phyloP scores from a whole-genome alignment of 2,329 filamentous ascomycete genomes.

The Diaporthe ilicicola region DNA sequence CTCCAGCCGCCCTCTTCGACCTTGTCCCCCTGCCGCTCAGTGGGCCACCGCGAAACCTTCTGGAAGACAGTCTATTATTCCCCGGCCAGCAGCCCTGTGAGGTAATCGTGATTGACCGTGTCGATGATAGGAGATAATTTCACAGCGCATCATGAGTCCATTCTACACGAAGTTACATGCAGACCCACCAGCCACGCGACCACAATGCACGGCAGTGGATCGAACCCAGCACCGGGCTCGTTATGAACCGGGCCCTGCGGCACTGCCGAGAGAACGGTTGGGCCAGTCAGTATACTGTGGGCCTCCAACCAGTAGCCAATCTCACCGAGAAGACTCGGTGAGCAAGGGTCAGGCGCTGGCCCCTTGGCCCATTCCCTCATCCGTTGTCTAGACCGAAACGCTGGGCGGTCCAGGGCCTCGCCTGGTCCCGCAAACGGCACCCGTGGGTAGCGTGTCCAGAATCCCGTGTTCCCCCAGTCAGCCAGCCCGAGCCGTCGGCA shows the following conservation, averaged over 20 bases:
- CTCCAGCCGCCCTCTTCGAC: slow-evolving; percentile 12
- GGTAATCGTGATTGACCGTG: slow-evolving; percentile 7
- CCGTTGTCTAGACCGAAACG: slow-evolving; percentile 21
- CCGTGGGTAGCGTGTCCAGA: neutral
- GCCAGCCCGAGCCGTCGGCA: neutral
- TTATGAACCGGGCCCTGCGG: slow-evolving; percentile 13
- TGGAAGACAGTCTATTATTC: slow-evolving; percentile 6
- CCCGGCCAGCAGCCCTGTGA: slow-evolving; percentile 15
- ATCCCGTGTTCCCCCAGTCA: neutral
- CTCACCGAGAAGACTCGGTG: slow-evolving; percentile 18
- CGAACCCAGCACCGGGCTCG: slow-evolving; percentile 1
- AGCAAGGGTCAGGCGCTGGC: slow-evolving; percentile 1
- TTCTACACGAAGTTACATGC: slow-evolving; percentile 27
- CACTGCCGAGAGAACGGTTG: slow-evolving; percentile 21
- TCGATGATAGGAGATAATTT: neutral
- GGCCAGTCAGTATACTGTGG: neutral
- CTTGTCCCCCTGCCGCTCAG: slow-evolving; percentile 16
- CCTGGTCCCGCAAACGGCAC: slow-evolving; percentile 11
- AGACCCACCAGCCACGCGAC: slow-evolving; percentile 32
- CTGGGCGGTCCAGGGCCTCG: slow-evolving; percentile 8
- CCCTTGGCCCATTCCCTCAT: slow-evolving; percentile 2
- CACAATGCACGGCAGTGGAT: slow-evolving; percentile 26
- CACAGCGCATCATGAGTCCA: slow-evolving; percentile 13
- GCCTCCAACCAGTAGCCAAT: neutral
- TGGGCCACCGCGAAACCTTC: slow-evolving; percentile 23